Percentiles rank a stretch among this genome's conserved stretches.
Conservation (phyloP, 2,329 filamentous ascomycete genomes). For the Pseudopyricularia cyperi region DNA sequence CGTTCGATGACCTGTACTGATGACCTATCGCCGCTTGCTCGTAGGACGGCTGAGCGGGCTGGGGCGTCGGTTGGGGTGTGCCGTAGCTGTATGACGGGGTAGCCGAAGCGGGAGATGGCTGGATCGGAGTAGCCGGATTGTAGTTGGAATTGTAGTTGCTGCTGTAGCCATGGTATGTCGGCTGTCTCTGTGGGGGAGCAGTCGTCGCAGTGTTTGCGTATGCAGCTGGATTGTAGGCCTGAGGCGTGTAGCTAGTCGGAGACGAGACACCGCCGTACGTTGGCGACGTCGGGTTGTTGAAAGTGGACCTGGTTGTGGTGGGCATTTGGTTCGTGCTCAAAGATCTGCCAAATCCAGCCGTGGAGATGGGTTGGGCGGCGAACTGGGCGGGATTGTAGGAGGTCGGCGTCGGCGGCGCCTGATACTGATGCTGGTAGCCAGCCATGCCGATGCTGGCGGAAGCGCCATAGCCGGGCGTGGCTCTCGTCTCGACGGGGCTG, state of each 20-base stretch:
- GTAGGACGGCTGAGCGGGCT: constrained; percentile 4
- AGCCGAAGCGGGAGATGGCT: constrained; percentile 20
- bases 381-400: constrained; percentile 50
- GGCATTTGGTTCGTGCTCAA: constrained; percentile 35
- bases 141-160: constrained; percentile 30
- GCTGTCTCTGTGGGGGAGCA: constrained; percentile 31
- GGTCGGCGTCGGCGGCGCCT: constrained; percentile 30
- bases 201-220: constrained; percentile 32
- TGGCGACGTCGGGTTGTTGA: constrained; percentile 19
- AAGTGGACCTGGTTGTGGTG: constrained; percentile 24
- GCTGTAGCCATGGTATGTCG: constrained; percentile 33
- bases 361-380: constrained; percentile 24
- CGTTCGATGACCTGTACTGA: constrained; percentile 11
- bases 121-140: constrained; percentile 16
- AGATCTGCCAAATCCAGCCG: constrained; percentile 34
- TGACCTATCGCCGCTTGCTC: constrained; percentile 3
- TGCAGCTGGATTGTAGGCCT: constrained; percentile 46
- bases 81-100: constrained; percentile 15
- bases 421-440: constrained; percentile 39
- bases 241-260: constrained; percentile 33
- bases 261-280: constrained; percentile 20
- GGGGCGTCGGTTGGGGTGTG: constrained; percentile 3
- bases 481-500: constrained; percentile 24
- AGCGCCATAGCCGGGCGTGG: constrained; percentile 25
- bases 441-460: constrained; percentile 28